Base-by-base conservation (phyloP, 768 basidiomycete species). In the Podaxis pistillaris region DNA sequence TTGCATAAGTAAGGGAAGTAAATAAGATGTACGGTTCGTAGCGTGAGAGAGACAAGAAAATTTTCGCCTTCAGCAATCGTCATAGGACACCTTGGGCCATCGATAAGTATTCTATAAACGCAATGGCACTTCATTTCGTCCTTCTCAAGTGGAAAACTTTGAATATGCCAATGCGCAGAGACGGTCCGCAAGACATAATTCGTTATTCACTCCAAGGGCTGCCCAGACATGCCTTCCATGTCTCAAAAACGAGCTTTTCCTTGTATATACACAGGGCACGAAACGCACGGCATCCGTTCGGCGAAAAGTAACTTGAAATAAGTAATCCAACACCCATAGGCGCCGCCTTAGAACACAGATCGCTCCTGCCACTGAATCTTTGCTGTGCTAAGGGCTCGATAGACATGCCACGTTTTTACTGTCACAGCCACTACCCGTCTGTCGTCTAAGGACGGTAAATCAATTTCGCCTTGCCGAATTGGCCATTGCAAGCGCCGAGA, bases 111-210 rank as follows among this genome's bases (percentile, higher is more conserved):
- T 22, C 57, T 49, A 30, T n/a, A n/a, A 49, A 28, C 15, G 33
- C n/a, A 30, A 12, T 47, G 57, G 28, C 12, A 37, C 4, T 49
- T 58, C 46, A 49, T 58, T 47, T 58, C 19, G 4, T 49, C 33
- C 19, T 49, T 37, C 28, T 57, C 37, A 40, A 22, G 44, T 30
- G 26, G 56, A 41, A 26, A 4, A 33, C 13, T 24, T 37, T 46
- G 40, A 57, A 26, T 57, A 38, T 44, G 17, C 28, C 17, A 56
- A 19, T 44, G 40, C 3, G 41, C 17, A 17, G 13, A 24, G 26
- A 30, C 56, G 56, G 56, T 40, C 38, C 56, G 41, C 36, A 57
- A 46, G 26, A 44, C 54, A 41, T 56, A 26, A 41, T 56, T 56
- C 11, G 2, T 13, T 51, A 50, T 51, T 60, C 36, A 60, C 17